phyloP scores from a whole-genome alignment of 768 basidiomycete genomes.

The Pholiota molesta region DNA sequence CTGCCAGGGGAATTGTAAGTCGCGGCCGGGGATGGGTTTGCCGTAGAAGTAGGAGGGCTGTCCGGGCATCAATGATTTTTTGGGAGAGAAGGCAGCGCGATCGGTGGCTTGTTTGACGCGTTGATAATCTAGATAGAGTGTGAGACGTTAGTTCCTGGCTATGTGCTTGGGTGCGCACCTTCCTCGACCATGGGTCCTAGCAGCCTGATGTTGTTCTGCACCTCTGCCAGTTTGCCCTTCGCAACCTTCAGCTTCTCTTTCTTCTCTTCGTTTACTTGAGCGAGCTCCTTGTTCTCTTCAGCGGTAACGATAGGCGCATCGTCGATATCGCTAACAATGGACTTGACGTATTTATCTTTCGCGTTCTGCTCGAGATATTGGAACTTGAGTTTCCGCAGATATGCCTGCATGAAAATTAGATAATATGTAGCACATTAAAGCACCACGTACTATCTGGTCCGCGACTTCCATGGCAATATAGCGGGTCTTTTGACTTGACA shows the following conservation, averaged over 20 bases:
- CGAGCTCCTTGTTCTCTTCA: conserved; percentile 75
- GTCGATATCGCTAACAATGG: conserved; percentile 82
- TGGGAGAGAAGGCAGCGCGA: conserved; percentile 66
- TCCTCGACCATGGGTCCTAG: conserved; percentile 71
- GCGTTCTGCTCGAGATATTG: conserved; percentile 90
- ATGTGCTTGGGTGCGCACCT: conserved; percentile 52
- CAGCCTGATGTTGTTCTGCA: conserved; percentile 61
- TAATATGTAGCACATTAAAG: not conserved
- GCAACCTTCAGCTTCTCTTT: conserved; percentile 68
- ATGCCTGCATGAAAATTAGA: conserved; percentile 42
- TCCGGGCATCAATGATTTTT: conserved; percentile 81
- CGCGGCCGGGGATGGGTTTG: conserved; percentile 82
- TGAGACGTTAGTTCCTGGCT: too few species aligned
- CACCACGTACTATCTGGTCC: conserved; percentile 58
- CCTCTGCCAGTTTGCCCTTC: conserved; percentile 65
- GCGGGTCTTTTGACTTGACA: conserved; percentile 50
- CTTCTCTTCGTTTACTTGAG: conserved; percentile 64
- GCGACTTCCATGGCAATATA: conserved; percentile 61
- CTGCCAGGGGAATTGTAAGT: conserved; percentile 75
- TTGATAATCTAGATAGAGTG: conserved; percentile 52
- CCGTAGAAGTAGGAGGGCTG: conserved; percentile 78
- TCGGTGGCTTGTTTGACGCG: conserved; percentile 54
- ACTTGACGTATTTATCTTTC: conserved; percentile 86
- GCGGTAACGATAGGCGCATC: conserved; percentile 81
- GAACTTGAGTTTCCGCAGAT: conserved; percentile 82